Base-by-base conservation (phyloP, 441 rosid species). In the Erodium moschatum region DNA sequence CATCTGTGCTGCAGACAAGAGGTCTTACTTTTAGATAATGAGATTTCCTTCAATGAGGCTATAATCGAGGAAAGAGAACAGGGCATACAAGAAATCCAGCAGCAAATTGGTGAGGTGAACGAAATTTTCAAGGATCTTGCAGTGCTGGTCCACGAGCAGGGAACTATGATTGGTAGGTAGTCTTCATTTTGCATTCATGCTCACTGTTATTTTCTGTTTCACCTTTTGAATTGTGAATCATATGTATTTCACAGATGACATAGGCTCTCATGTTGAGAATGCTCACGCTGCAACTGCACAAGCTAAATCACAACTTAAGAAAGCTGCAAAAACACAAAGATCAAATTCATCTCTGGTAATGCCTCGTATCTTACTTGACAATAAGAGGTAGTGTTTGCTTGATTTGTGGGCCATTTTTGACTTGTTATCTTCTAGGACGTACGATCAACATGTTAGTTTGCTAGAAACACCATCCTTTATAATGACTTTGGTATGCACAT, bases 111-210 rank as follows among this genome's bases (percentile, higher is more conserved):
- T 50, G 73, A 88, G 77, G 85, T 78, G 15, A 88, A 82, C 70
- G 93, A 88, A 52, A 88, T 88, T 72, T 84, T 88, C 78, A 85
- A 80, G 75, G 93, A 88, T 76, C 86, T 86, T 67, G 90, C 90
- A 65, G 89, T 88, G 72, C 79, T 85, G 31, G 90, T 86, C 70
- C 89, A 85, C 38, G 89, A 88, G 56, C 93, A 88, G 81, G 89
- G 89, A 20, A 82, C 84, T 29, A 78, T 86, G 18, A 83, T 88
- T 69, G 93, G 93, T 88, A 75, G 79, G 86, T 70, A 63, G 62
- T 35, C 40, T 68, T 54, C 63, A 38, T 66, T 33, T 67, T 58
- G 10, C 21, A 1, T 54, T 54, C 10, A 2, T 54, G 50, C 29
- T 67, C 20, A 27, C 19, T 31, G 64, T 64, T 63, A 20, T 66